A percentile compares a stretch with the other conserved stretches of the same genome.
phyloP scores from a whole-genome alignment of 805 yeast genomes.

The Soucietia sequanensis region DNA sequence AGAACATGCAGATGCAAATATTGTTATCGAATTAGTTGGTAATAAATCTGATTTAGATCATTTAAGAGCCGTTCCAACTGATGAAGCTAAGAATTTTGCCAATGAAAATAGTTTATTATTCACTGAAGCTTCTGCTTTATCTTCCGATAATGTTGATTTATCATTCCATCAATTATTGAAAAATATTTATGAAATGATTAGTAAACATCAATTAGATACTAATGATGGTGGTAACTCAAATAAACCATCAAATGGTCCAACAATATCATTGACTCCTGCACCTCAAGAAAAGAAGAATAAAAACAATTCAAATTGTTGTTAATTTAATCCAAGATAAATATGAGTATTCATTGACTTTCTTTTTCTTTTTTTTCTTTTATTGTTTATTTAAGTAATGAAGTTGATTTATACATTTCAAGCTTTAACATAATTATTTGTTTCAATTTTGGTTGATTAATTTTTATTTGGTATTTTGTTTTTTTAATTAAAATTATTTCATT shows the following conservation, averaged over 20 bases:
- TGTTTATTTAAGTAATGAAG: no score
- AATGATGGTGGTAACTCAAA: slow-evolving; percentile 57
- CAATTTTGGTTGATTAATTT: no score
- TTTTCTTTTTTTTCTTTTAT: no score
- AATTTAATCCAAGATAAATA: no score
- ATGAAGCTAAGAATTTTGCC: slow-evolving; percentile 93
- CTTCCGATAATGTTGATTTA: slow-evolving; percentile 90
- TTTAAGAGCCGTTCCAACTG: slow-evolving; percentile 94
- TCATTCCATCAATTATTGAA: slow-evolving; percentile 92
- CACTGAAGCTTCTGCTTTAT: slow-evolving; percentile 94
- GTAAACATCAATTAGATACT: slow-evolving; percentile 88
- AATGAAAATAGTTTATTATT: slow-evolving; percentile 87
- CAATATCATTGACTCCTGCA: slow-evolving; percentile 89
- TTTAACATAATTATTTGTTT: no score
- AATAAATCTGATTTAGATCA: slow-evolving; percentile 90
- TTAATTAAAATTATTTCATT: no score
- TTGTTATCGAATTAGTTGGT: slow-evolving; percentile 91
- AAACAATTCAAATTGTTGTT: slow-evolving; percentile 71
- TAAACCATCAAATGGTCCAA: slow-evolving; percentile 81
- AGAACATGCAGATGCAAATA: slow-evolving; percentile 91
- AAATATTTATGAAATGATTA: slow-evolving; percentile 91
- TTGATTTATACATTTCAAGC: no score
- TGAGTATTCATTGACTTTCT: no score
- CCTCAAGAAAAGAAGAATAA: slow-evolving; percentile 72
- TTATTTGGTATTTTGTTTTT: no score